Base-by-base conservation (phyloP, 2,329 filamentous ascomycete species). In the Ilyonectria sp. region DNA sequence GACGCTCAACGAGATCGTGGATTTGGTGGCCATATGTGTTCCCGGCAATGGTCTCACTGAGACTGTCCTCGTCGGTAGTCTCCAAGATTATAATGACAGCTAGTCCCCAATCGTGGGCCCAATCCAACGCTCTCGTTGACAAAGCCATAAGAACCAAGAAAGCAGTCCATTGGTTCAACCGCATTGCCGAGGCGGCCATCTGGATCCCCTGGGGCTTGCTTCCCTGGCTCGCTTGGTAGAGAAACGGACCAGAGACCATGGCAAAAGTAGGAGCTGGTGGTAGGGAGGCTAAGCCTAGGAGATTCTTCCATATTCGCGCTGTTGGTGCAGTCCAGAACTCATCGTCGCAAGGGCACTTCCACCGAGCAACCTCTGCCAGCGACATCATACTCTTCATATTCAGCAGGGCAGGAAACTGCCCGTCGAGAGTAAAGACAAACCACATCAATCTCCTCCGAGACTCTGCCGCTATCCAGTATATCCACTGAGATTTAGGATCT, bases 401-500 rank as follows among this genome's bases (percentile, higher is more conserved):
- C 33, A 60, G 11, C 11, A 60, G 6, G 4, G 46, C 21, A 3
- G 57, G 46, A 17, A 52, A 40, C 6, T 60, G 33, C 3, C 33
- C 44, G 47, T 60, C 57, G 37, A 60, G 21, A 46, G 37, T 31
- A n/a, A 60, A 60, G 13, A 4, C 46, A 31, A 60, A 60, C 57
- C 57, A 60, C 8, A 60, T 21, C 4, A 60, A 17, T 13, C 57
- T 52, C 8, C 46, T 21, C 19, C 46, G 37, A 2, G 46, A 60
- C 23, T 60, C 57, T 4, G 33, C 3, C 6, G 15, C 15, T 6
- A 52, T 60, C 57, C 57, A 60, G 10, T 21, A 7, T n/a, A 8
- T 15, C 57, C 57, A 60, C 15, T 33, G 46, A 15, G 8, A 19
- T 40, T 60, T 47, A 2, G 8, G 1, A 23, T 52, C 57, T 9